These are phyloP conservation scores for Podaxis rugospora DNA, from an alignment of 768 basidiomycete genomes.

Conservation along the genomic window DNA sequence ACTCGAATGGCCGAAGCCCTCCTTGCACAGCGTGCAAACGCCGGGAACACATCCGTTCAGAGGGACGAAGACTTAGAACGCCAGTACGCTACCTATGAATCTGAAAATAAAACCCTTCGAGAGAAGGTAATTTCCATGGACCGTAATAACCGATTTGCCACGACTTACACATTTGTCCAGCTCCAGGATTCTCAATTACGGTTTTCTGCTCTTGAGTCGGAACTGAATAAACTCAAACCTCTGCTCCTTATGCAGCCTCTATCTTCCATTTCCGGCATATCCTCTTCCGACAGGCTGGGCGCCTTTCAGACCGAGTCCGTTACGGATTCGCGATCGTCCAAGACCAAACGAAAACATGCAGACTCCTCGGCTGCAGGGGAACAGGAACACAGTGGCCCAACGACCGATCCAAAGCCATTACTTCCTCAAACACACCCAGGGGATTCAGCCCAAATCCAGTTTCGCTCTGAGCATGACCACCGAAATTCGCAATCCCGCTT, in stretches of 20 bases:
- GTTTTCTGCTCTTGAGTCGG: slow-evolving; percentile 52
- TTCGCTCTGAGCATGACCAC: slow-evolving; percentile 1
- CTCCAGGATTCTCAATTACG: slow-evolving; percentile 54
- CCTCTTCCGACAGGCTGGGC: background rate
- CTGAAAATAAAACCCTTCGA: slow-evolving; percentile 58
- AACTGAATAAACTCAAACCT: slow-evolving; percentile 62
- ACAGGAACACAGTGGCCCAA: background rate
- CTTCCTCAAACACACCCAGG: background rate
- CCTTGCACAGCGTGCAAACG: slow-evolving; percentile 42
- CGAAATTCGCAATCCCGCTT: background rate
- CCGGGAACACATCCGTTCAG: slow-evolving; percentile 20
- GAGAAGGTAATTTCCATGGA: slow-evolving; percentile 43
- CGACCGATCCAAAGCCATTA: background rate
- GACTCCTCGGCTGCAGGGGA: background rate
- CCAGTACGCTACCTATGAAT: slow-evolving; percentile 42
- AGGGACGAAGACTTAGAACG: slow-evolving; percentile 57
- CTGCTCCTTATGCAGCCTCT: slow-evolving; percentile 63
- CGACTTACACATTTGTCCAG: slow-evolving; percentile 27
- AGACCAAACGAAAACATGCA: slow-evolving; percentile 19
- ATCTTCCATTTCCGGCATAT: slow-evolving; percentile 13
- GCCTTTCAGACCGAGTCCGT: background rate
- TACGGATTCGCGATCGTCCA: slow-evolving; percentile 8
- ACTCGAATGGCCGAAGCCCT: slow-evolving; percentile 65
- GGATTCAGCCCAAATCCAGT: background rate
- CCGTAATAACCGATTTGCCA: background rate